phyloP scores from a whole-genome alignment of 176 grass and related monocot species.

The Oryza rufipogon region DNA sequence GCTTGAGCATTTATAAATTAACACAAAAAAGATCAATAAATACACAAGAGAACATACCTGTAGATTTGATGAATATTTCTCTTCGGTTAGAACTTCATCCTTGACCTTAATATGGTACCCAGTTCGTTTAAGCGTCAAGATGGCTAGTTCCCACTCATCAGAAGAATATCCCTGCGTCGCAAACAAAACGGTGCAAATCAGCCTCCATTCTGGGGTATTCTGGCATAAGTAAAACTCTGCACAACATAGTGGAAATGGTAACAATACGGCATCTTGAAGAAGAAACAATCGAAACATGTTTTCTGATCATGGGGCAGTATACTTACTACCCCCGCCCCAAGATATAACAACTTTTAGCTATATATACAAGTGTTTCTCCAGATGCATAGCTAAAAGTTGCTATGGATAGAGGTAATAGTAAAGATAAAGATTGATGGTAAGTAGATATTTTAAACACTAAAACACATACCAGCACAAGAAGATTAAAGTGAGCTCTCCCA shows the following conservation, averaged over 20 bases:
- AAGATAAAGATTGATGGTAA: constrained; percentile 27
- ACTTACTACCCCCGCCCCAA: not conserved
- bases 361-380: too few relatives aligned
- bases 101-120: constrained; percentile 63
- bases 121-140: constrained; percentile 56
- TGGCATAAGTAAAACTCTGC: not conserved
- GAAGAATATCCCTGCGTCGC: constrained; percentile 50
- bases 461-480: constrained; percentile 61
- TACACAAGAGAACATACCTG: constrained; percentile 49
- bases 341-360: too few relatives aligned
- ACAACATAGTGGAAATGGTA: not conserved
- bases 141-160: constrained; percentile 59
- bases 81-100: constrained; percentile 53
- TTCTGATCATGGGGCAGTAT: not conserved
- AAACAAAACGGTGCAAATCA: constrained; percentile 25
- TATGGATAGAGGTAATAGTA: not conserved
- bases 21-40: not conserved
- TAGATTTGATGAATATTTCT: constrained; percentile 78
- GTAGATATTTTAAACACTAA: constrained; percentile 23
- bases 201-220: not conserved
- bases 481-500: constrained; percentile 61
- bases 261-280: not conserved
- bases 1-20: constrained; percentile 5
- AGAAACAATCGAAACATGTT: not conserved
- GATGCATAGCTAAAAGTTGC: too few relatives aligned